Evolutionary conservation across 495 filamentous ascomycete genomes (phyloP).

Genomic region (Daldinia bambusicola): DNA sequence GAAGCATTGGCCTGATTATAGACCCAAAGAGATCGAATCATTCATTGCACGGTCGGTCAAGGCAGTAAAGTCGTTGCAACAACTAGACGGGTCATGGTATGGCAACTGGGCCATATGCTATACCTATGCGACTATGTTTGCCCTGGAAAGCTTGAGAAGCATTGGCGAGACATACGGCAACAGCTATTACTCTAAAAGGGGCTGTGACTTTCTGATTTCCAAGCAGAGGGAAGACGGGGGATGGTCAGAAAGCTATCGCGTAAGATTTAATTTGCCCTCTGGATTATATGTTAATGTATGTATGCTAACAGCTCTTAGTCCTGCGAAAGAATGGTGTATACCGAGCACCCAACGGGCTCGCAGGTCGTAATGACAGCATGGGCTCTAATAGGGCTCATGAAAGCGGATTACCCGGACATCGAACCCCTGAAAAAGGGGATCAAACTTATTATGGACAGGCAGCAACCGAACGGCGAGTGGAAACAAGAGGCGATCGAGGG

Average conservation of each 20-base stretch:
- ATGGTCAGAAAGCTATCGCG: slow-evolving; percentile 95
- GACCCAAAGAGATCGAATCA: slow-evolving; percentile 74
- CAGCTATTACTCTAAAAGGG: slow-evolving; percentile 73
- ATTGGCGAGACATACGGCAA: slow-evolving; percentile 84
- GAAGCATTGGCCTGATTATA: slow-evolving; percentile 82
- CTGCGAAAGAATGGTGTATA: slow-evolving; percentile 64
- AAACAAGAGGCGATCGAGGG: slow-evolving; percentile 94
- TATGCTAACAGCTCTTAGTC: slow-evolving; percentile 50
- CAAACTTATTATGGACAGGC: slow-evolving; percentile 83
- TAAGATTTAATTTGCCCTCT: slow-evolving; percentile 53
- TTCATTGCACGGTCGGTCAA: slow-evolving; percentile 76
- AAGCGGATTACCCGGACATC: slow-evolving; percentile 82
- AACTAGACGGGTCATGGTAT: slow-evolving; percentile 91
- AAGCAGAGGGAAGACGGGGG: slow-evolving; percentile 90
- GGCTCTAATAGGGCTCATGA: slow-evolving; percentile 85
- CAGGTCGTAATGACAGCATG: slow-evolving; percentile 96
- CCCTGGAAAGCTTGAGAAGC: slow-evolving; percentile 82
- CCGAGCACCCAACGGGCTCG: slow-evolving; percentile 64
- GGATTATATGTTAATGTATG: not conserved
- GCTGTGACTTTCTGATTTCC: slow-evolving; percentile 84
- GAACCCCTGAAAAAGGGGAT: slow-evolving; percentile 78
- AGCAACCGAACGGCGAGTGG: slow-evolving; percentile 92
- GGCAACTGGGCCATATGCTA: slow-evolving; percentile 98
- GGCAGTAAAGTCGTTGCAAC: slow-evolving; percentile 84
- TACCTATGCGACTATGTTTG: slow-evolving; percentile 96